Evolutionary conservation across 768 basidiomycete genomes (phyloP).

Genomic region (Hypholoma fasciculare): DNA sequence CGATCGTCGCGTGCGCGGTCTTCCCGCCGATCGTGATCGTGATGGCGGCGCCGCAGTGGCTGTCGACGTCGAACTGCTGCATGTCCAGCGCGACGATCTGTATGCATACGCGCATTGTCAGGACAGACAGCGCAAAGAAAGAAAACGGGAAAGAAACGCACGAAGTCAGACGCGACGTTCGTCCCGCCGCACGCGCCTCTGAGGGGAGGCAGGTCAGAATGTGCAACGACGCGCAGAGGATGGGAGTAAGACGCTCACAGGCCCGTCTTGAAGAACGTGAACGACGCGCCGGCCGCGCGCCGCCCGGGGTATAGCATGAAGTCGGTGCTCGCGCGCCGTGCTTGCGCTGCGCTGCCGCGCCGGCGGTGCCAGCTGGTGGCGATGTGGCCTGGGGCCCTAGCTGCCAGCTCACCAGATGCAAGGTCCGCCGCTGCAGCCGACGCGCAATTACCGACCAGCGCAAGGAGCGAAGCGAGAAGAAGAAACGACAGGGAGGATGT

Average conservation of each 20-base stretch:
- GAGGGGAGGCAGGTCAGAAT: neutral
- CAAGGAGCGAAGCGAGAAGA: constrained; percentile 7
- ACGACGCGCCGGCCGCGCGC: constrained; percentile 18
- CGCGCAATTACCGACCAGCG: neutral
- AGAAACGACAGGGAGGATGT: constrained; percentile 22
- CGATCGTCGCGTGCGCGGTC: constrained; percentile 40
- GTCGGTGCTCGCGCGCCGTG: neutral
- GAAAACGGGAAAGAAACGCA: constrained; percentile 18
- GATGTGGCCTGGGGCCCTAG: constrained; percentile 1
- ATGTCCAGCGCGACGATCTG: constrained; percentile 47
- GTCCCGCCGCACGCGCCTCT: constrained; percentile 44
- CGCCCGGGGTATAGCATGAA: constrained; percentile 6
- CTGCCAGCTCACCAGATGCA: neutral
- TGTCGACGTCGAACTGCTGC: constrained; percentile 38
- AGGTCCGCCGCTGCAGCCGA: neutral
- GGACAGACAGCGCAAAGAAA: neutral
- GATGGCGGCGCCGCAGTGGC: constrained; percentile 45
- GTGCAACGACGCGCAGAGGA: neutral
- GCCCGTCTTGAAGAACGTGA: constrained; percentile 27
- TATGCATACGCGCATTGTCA: neutral
- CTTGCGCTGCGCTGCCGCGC: constrained; percentile 2
- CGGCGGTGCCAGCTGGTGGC: neutral
- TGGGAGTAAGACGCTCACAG: constrained; percentile 21
- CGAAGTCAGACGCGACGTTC: constrained; percentile 28
- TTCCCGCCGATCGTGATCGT: constrained; percentile 40